Evolutionary conservation across 441 rosid genomes (phyloP).

Genomic region (Metrosideros polymorpha): DNA sequence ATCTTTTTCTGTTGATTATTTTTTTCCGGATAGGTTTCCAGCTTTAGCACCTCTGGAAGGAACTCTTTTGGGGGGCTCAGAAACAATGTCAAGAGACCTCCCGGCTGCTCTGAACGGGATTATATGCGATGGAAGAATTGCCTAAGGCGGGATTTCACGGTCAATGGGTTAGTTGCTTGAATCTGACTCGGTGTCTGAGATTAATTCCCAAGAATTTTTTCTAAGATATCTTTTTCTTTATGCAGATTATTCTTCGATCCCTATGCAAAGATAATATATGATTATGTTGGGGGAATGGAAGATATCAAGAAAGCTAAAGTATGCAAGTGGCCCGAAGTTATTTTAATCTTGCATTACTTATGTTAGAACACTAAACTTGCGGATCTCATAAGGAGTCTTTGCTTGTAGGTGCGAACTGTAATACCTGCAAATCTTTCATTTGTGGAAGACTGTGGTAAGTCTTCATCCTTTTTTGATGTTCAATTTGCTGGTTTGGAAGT

Average conservation of each 20-base stretch:
- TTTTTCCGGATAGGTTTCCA: conserved; percentile 51
- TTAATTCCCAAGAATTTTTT: neutral
- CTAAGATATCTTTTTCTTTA: conserved; percentile 3
- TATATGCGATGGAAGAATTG: conserved; percentile 66
- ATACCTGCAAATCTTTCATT: conserved; percentile 65
- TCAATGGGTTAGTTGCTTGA: conserved; percentile 52
- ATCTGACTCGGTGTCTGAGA: conserved; percentile 1
- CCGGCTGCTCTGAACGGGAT: conserved; percentile 44
- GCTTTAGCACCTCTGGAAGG: conserved; percentile 57
- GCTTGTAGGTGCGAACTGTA: conserved; percentile 61
- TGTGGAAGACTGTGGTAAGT: conserved; percentile 79
- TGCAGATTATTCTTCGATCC: conserved; percentile 94
- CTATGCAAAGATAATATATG: conserved; percentile 62
- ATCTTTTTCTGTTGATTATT: neutral
- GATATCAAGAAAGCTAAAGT: conserved; percentile 87
- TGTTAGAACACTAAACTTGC: neutral
- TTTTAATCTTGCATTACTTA: neutral
- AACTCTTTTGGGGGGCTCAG: conserved; percentile 12
- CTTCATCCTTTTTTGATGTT: neutral
- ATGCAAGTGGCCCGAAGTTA: conserved; percentile 33
- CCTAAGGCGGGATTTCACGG: conserved; percentile 81
- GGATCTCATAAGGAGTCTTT: conserved; percentile 1
- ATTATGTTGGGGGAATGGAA: conserved; percentile 81
- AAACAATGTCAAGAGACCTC: conserved; percentile 23
- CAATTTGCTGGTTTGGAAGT: neutral